phyloP scores from a whole-genome alignment of 2,329 filamentous ascomycete genomes.

The Clarireedia paspali region DNA sequence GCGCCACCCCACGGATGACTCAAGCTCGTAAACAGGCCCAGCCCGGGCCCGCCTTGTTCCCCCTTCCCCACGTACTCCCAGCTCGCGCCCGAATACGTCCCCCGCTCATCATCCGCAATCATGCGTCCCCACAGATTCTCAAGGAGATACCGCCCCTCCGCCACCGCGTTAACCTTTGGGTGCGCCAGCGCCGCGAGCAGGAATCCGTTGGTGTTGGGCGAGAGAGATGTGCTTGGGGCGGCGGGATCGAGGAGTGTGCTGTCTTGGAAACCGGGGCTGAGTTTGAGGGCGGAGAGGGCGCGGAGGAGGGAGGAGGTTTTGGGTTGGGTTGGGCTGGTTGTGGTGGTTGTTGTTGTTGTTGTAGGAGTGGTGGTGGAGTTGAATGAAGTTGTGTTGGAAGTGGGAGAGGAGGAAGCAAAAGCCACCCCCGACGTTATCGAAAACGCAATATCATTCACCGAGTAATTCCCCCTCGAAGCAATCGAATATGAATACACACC shows the following conservation, averaged over 20 bases:
- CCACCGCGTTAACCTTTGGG: slow-evolving; percentile 7
- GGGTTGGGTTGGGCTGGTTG: not conserved
- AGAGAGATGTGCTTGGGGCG: not conserved
- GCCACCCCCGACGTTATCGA: not conserved
- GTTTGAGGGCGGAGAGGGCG: not conserved
- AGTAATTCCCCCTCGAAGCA: slow-evolving; percentile 26
- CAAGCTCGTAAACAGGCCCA: slow-evolving; percentile 36
- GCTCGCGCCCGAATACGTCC: slow-evolving; percentile 32
- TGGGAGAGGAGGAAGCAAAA: too few relatives aligned
- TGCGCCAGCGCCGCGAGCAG: not conserved
- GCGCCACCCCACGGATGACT: slow-evolving; percentile 39
- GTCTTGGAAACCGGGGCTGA: not conserved
- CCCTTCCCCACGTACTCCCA: slow-evolving; percentile 38
- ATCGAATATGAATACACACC: slow-evolving; percentile 29
- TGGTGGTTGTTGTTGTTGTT: too few relatives aligned
- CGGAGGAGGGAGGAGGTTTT: not conserved
- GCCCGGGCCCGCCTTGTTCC: slow-evolving; percentile 26
- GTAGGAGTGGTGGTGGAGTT: too few relatives aligned
- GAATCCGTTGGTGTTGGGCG: not conserved
- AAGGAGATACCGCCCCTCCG: slow-evolving; percentile 24
- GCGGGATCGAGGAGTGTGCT: not conserved
- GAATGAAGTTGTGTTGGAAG: too few relatives aligned
- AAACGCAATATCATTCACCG: slow-evolving; percentile 16
- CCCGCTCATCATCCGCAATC: slow-evolving; percentile 30
- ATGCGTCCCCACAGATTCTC: slow-evolving; percentile 36